Conservation (phyloP, 768 basidiomycete species). For the Scleroderma bovista region DNA sequence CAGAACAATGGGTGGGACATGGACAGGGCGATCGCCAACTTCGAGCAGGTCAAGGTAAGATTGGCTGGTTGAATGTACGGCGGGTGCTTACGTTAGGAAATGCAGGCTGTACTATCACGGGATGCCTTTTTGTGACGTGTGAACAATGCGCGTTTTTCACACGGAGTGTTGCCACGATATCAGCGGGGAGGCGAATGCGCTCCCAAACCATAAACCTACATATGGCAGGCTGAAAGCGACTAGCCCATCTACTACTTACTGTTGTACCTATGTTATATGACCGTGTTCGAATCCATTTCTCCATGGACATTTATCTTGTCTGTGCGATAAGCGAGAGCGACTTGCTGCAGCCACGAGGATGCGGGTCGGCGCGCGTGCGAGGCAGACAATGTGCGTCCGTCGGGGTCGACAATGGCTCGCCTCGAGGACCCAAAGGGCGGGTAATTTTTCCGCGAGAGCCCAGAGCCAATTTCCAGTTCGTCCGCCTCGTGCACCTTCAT, state of each 20-base stretch:
- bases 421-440: no score
- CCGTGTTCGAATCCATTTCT: not conserved
- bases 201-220: constrained; percentile 2
- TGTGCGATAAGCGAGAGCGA: no score
- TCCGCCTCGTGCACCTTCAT: not conserved
- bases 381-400: not conserved
- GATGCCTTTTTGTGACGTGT: constrained; percentile 46
- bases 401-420: not conserved
- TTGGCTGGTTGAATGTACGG: not conserved
- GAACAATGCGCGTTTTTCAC: constrained; percentile 7
- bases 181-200: not conserved
- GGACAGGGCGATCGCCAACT: constrained; percentile 75
- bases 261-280: constrained; percentile 6
- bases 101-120: constrained; percentile 43
- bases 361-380: not conserved
- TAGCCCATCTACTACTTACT: constrained; percentile 6
- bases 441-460: no score
- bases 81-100: constrained; percentile 23
- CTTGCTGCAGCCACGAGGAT: no score
- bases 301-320: not conserved
- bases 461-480: no score
- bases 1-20: constrained; percentile 82
- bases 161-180: constrained; percentile 1
- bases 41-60: constrained; percentile 77
- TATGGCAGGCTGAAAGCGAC: constrained; percentile 11